Base-by-base conservation (phyloP, 2,329 filamentous ascomycete species). In the Truncatella angustata region DNA sequence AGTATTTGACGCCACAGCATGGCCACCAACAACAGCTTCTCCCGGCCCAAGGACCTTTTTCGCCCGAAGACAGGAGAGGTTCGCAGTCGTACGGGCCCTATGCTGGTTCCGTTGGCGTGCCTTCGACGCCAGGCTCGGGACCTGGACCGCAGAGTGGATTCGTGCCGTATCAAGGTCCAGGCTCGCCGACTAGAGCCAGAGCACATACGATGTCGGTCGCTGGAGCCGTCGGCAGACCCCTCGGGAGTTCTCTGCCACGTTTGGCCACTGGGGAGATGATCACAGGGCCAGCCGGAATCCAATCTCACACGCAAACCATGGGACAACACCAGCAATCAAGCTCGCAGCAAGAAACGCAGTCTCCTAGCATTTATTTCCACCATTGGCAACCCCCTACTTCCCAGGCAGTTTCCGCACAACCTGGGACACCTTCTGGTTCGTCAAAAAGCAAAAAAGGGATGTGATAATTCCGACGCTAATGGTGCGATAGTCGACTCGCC, bases 331-430 rank as follows among this genome's bases (percentile, higher is more conserved):
- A 74, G 62, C 80, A 73, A 35, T 79, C 76, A 35, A 66, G 71
- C 42, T 78, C 80, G 54, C 82, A 85, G 61, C 80, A 87, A 59
- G 82, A 85, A 43, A 71, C 82, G 40, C 77, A 86, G 57, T 90
- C 88, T 36, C 85, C 87, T 0, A 88, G 86, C 20, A 88, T 96
- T 44, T 94, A 90, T 69, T 96, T 96, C 67, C 90, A 96, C 65
- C 90, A 96, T 66, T 96, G 91, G 91, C 88, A 93, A 54, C 91
- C 91, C 42, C 91, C 91, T 12, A 81, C 78, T 20, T 81, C 84
- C 56, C 80, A 88, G 69, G 75, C 77, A 58, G 73, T 77, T 66
- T 77, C 80, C 52, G 83, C 84, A 62, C 85, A 88, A 66, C 87
- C 88, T 55, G 82, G 81, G 63, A 88, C 87, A 56, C 87, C 89